Evolutionary conservation across 1,139 yeast genomes (phyloP).

Genomic region (Scheffersomyces parashehatae): DNA sequence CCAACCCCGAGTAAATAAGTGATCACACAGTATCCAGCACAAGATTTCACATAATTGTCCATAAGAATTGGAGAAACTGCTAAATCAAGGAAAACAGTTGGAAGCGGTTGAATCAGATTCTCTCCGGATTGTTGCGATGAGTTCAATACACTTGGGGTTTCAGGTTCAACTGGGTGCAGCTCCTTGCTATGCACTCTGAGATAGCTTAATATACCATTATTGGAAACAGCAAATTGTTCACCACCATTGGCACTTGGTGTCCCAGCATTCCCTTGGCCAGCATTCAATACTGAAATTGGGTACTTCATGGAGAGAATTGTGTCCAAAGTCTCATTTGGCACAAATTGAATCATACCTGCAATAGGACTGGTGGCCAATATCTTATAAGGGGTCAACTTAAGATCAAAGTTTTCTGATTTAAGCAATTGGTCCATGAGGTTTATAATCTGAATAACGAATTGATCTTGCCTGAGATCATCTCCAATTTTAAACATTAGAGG

Average conservation of each 20-base stretch:
- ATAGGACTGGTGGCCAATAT: slow-evolving; percentile 88
- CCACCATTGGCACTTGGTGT: slow-evolving; percentile 1
- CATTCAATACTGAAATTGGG: slow-evolving; percentile 26
- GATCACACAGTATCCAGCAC: slow-evolving; percentile 98
- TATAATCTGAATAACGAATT: slow-evolving; percentile 88
- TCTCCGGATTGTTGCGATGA: slow-evolving; percentile 4
- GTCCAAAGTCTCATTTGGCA: slow-evolving; percentile 90
- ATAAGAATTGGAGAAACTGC: slow-evolving; percentile 77
- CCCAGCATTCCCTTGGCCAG: slow-evolving; percentile 4
- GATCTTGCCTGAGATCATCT: slow-evolving; percentile 95
- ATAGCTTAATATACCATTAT: slow-evolving; percentile 68
- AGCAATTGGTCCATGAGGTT: slow-evolving; percentile 87
- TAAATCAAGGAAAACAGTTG: slow-evolving; percentile 51
- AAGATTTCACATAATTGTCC: slow-evolving; percentile 93
- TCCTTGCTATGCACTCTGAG: slow-evolving; percentile 57
- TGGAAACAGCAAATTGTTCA: slow-evolving; percentile 10
- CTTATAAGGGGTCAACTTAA: slow-evolving; percentile 83
- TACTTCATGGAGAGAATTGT: slow-evolving; percentile 65
- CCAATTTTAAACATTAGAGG: slow-evolving; percentile 93
- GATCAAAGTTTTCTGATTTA: slow-evolving; percentile 86
- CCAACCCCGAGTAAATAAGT: slow-evolving; percentile 96
- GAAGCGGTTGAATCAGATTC: slow-evolving; percentile 18
- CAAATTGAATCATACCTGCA: slow-evolving; percentile 91
- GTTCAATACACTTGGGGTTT: slow-evolving; percentile 29
- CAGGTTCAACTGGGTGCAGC: slow-evolving; percentile 26